Evolutionary conservation across 2,329 filamentous ascomycete species (phyloP), one percentile per base, ranked within the genome.

Genomic region (Fusarium sp.): DNA sequence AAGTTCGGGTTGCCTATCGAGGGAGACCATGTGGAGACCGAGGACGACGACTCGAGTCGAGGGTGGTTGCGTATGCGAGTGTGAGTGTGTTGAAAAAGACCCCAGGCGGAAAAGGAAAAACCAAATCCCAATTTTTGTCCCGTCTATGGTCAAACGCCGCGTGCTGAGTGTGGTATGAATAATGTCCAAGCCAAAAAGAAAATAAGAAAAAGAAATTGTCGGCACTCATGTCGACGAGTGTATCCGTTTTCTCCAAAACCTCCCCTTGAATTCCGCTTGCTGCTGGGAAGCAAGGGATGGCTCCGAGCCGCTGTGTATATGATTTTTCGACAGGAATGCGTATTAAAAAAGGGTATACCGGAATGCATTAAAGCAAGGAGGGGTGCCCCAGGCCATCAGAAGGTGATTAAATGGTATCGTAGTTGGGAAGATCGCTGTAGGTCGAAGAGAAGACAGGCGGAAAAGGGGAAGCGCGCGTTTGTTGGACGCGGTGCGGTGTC

Each of bases 251-350:
- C 69, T 64, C 64, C 58, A 72, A 70, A 73, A 45, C 67, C 37
- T 75, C 69, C 71, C 69, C 72, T 76, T 76, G 68, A 68, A 72
- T 72, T 75, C 67, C 73, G 50, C 77, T 80, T 81, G 81, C 81
- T 82, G 79, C 82, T 83, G 81, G 79, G 79, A 82, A 82, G 81
- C 82, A 81, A 83, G 77, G 75, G 70, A 73, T 83, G 81, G 82
- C 82, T 79, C 74, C 67, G 82, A 81, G 82, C 81, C 82, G 77
- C 72, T 75, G 74, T 79, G 77, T 83, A 76, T 82, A 81, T 81
- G 74, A 66, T 78, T 77, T 78, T 79, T 48, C 70, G 78, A 78
- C 74, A 80, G 75, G 79, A 81, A 82, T 73, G 76, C 75, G 76
- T 77, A 82, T 82, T 81, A 83, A 82, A 80, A 80, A 73, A 48